Base-by-base conservation (phyloP, 257 asterid species). In the Petunia axillaris region DNA sequence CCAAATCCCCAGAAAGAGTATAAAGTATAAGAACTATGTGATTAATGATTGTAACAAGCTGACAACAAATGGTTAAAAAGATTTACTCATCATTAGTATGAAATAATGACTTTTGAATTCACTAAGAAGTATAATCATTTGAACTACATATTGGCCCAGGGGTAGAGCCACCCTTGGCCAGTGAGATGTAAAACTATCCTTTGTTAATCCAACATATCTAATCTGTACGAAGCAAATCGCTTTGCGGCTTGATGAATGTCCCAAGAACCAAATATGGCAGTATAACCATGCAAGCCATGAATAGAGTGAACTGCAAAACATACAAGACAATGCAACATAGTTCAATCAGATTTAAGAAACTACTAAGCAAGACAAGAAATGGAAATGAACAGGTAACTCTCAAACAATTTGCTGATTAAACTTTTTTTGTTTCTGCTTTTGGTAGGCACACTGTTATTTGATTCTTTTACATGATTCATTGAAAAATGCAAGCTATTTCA, bases 271-370 rank as follows among this genome's bases (percentile, higher is more conserved):
- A 80, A 82, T 85, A 77, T 43, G 94, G 92, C 25, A 90, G 52
- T 78, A 87, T 82, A 74, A 90, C 91, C 92, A 87, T 87, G 89
- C 86, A 81, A 41, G 90, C 90, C 94, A 90, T 88, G 86, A 90
- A 90, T 41, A 90, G 92, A 46, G 91, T 87, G 85, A 90, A 90
- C 92, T 90, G 92, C 90, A 84, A 80, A 76, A 84, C 48, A 48
- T 40, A 37, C 53, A 75, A 25, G 68, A 59, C 59, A 73, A 78
- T 81, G 64, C 4, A 79, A 62, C 76, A 76, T 15, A 8, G 11
- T 41, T 79, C 64, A 43, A 55, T 50, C 78, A 73, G 62, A 73
- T 2, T 52, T 13, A 52, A 35, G 78, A 10, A 46, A 70, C 77
- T 48, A 10, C 5, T 1, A 70, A 64, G 71, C 4, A 8, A 64